Evolutionary conservation across 2,329 filamentous ascomycete species (phyloP).

Genomic region (Bipolaris oryzae): DNA sequence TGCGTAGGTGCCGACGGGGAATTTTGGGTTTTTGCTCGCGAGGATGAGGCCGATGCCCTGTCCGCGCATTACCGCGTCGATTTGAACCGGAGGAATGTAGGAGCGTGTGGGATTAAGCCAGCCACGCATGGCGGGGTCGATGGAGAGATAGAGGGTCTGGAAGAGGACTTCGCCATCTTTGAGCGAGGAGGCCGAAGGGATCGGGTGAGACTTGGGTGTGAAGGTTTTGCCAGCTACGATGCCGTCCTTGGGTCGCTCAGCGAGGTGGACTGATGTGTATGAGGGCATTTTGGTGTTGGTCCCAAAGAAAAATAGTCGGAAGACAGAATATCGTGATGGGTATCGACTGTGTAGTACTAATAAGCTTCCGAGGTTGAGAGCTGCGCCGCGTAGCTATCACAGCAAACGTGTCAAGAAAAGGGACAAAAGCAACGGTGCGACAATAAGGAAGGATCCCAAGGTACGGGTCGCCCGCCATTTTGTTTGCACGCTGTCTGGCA

Average conservation of each 20-base stretch:
- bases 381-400: no score
- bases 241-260: conserved; percentile 64
- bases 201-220: conserved; percentile 57
- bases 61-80: conserved; percentile 73
- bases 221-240: conserved; percentile 73
- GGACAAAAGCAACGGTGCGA: neutral
- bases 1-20: conserved; percentile 65
- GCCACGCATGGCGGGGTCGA: conserved; percentile 78
- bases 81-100: conserved; percentile 71
- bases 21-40: conserved; percentile 63
- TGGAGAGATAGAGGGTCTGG: conserved; percentile 66
- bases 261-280: conserved; percentile 61
- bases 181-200: conserved; percentile 56
- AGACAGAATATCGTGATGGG: neutral
- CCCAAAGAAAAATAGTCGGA: neutral
- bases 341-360: neutral
- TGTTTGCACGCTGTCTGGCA: conserved; percentile 8
- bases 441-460: neutral
- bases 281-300: conserved; percentile 41
- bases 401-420: no score
- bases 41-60: conserved; percentile 64
- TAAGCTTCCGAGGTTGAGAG: no score
- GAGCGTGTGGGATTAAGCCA: conserved; percentile 67
- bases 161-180: conserved; percentile 69
- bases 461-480: neutral